phyloP scores from a whole-genome alignment of 1,284 basidiomycete genomes.

The Phylloboletellus chloephorus region DNA sequence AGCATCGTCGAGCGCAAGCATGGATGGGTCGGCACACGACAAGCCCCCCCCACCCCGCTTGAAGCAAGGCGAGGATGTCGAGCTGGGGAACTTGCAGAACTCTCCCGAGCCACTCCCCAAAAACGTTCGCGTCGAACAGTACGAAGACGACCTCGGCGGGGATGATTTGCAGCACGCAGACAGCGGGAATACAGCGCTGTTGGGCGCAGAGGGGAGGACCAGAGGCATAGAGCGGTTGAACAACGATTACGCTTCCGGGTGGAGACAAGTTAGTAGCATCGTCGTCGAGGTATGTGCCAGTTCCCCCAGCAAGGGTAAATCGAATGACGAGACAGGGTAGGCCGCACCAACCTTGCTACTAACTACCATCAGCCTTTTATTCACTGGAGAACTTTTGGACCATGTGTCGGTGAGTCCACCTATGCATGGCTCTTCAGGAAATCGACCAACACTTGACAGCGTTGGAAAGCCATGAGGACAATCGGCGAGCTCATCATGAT shows the following conservation, averaged over 20 bases:
- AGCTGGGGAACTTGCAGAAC: constrained; percentile 35
- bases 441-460: constrained; percentile 39
- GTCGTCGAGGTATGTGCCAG: constrained; percentile 54
- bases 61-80: constrained; percentile 28
- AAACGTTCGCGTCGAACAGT: constrained; percentile 7
- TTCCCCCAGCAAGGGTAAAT: not conserved
- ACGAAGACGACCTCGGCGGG: constrained; percentile 12
- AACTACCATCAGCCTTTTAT: constrained; percentile 69
- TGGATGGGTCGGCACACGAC: constrained; percentile 11
- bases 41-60: constrained; percentile 1
- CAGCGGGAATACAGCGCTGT: constrained; percentile 33
- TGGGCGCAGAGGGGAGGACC: constrained; percentile 27
- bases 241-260: constrained; percentile 23
- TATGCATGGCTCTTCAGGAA: constrained; percentile 8
- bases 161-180: constrained; percentile 28
- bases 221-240: constrained; percentile 24
- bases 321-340: constrained; percentile 35
- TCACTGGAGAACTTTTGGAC: constrained; percentile 86
- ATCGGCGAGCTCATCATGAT: constrained; percentile 97
- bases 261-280: constrained; percentile 54
- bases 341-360: constrained; percentile 68
- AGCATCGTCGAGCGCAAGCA: constrained; percentile 8
- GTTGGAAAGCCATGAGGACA: constrained; percentile 84
- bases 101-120: constrained; percentile 26
- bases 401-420: constrained; percentile 66